Conservation (phyloP, 352 stramenopile genomes). For the Globisporangium nunn region DNA sequence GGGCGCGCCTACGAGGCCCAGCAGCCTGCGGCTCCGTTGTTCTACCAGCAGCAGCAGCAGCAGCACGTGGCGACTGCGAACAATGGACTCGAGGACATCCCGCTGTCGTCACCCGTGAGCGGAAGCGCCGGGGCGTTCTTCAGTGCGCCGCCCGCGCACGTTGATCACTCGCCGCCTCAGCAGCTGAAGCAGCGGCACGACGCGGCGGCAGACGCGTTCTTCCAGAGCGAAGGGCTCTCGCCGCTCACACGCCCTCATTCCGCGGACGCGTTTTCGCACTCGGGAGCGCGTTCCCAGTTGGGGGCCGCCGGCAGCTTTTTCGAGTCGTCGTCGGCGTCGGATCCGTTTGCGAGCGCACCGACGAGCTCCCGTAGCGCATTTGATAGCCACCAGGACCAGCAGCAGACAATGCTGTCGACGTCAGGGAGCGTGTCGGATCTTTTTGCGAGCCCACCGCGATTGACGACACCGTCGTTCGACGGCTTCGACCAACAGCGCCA, state of each 20-base stretch:
- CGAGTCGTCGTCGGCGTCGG: slow-evolving; percentile 1
- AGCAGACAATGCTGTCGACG: slow-evolving; percentile 4
- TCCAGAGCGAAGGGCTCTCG: slow-evolving; percentile 7
- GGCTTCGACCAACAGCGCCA: slow-evolving; percentile 6
- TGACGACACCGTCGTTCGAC: slow-evolving; percentile 4
- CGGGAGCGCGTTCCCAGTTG: slow-evolving; percentile 2
- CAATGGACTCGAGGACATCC: slow-evolving; percentile 20
- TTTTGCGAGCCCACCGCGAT: slow-evolving; percentile 5
- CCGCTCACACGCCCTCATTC: not conserved
- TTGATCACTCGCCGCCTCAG: not conserved
- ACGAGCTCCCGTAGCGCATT: slow-evolving; percentile 7
- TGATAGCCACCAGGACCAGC: slow-evolving; percentile 1
- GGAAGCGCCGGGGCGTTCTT: slow-evolving; percentile 22
- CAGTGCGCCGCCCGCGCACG: slow-evolving; percentile 7
- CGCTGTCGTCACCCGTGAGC: slow-evolving; percentile 18
- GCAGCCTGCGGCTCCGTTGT: not conserved
- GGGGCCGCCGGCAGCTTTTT: slow-evolving; percentile 3
- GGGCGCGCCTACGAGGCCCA: not conserved
- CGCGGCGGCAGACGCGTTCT: slow-evolving; percentile 15
- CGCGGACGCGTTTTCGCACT: slow-evolving; percentile 7
- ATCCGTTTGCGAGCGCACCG: slow-evolving; percentile 14
- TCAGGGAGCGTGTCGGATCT: slow-evolving; percentile 5
- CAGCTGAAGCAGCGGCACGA: slow-evolving; percentile 16
- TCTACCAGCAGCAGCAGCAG: slow-evolving; percentile 7
- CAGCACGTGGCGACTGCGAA: slow-evolving; percentile 5